These are phyloP conservation scores for Colletotrichum navitas DNA, from an alignment of 2,329 filamentous ascomycete species.

Conservation along the genomic window DNA sequence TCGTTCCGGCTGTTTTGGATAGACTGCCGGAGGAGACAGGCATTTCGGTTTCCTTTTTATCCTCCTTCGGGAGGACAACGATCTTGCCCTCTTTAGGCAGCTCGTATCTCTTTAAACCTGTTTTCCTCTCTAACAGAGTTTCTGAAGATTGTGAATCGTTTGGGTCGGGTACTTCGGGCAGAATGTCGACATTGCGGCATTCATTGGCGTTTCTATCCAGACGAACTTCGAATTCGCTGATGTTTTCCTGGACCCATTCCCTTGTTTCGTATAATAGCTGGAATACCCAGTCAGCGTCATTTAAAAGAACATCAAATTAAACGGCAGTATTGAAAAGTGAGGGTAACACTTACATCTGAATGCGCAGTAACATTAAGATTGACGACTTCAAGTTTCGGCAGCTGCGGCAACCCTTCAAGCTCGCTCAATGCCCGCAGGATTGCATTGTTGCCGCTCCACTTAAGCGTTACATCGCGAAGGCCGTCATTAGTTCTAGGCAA, in stretches of 20 bases:
- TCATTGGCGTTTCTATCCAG: neutral
- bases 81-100: neutral
- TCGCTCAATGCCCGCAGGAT: slow-evolving; percentile 51
- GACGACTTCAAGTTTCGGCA: slow-evolving; percentile 46
- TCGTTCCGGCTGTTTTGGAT: neutral
- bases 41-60: neutral
- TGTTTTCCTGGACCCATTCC: neutral
- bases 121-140: neutral
- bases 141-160: neutral
- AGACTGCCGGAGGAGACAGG: neutral
- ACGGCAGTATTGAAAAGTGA: too few species aligned
- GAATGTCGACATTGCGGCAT: neutral
- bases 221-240: neutral
- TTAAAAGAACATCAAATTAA: neutral
- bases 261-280: neutral
- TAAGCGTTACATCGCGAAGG: slow-evolving; percentile 45
- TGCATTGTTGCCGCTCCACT: slow-evolving; percentile 51
- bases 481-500: too few species aligned
- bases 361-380: slow-evolving; percentile 43
- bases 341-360: neutral
- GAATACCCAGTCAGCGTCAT: neutral
- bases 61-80: neutral
- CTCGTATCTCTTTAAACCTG: neutral
- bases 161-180: neutral
- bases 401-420: slow-evolving; percentile 44